Conservation (phyloP, 768 basidiomycete genomes). For the Leucocoprinus sp. region DNA sequence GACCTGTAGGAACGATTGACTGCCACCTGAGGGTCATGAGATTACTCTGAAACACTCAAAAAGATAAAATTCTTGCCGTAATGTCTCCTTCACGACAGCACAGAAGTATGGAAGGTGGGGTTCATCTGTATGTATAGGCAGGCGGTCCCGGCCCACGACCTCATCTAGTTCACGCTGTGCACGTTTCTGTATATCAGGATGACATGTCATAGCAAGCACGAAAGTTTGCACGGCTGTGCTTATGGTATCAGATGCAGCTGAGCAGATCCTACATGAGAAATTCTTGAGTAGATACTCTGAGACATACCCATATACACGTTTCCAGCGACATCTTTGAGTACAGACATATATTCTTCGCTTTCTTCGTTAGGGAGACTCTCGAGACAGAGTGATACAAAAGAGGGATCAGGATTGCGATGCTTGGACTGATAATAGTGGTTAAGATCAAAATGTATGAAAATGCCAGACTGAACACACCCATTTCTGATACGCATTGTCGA, state of each 20-base stretch:
- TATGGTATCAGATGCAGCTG: not conserved
- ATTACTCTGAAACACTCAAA: too few species aligned
- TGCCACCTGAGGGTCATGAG: not conserved
- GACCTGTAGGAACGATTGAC: slow-evolving; percentile 8
- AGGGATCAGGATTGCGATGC: slow-evolving; percentile 6
- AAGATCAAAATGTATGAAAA: not conserved
- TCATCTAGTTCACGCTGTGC: slow-evolving; percentile 13
- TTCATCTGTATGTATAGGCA: slow-evolving; percentile 8
- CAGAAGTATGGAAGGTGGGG: not conserved
- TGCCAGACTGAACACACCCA: slow-evolving; percentile 6
- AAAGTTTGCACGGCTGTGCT: not conserved
- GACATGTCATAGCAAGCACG: slow-evolving; percentile 9
- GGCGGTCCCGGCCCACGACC: slow-evolving; percentile 10
- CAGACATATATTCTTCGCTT: slow-evolving; percentile 6
- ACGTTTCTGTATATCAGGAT: slow-evolving; percentile 9
- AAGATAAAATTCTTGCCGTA: too few species aligned
- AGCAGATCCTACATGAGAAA: not conserved
- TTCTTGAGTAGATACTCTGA: too few species aligned
- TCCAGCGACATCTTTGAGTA: not conserved
- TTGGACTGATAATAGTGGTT: not conserved
- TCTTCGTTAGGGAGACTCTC: slow-evolving; percentile 7
- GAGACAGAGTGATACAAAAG: slow-evolving; percentile 14
- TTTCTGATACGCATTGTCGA: slow-evolving; percentile 7
- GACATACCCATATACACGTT: too few species aligned
- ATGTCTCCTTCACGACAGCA: not conserved